These are phyloP conservation scores for Isoetes taiwanensis DNA, from an alignment of 75 land plant genomes.

Conservation along the genomic window DNA sequence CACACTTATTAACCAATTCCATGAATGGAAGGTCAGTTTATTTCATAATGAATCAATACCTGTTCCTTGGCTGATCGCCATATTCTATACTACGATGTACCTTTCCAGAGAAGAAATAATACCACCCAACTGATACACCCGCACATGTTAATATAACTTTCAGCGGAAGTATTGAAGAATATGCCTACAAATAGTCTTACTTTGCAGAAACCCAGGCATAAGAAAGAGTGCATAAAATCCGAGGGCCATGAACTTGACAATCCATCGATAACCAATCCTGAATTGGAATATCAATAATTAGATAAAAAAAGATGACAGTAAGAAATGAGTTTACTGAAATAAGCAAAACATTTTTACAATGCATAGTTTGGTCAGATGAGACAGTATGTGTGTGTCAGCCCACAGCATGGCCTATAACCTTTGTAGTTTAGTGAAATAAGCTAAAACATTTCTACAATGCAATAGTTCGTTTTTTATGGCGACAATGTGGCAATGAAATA, in stretches of 20 bases:
- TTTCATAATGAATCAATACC: slow-evolving; percentile 29
- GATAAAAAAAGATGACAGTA: neutral
- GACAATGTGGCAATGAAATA: too few relatives aligned
- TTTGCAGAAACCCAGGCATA: slow-evolving; percentile 86
- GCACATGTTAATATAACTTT: neutral
- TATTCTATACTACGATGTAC: slow-evolving; percentile 68
- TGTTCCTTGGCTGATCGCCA: slow-evolving; percentile 85
- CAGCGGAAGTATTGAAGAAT: neutral
- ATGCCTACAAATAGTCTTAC: slow-evolving; percentile 12
- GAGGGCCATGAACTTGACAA: slow-evolving; percentile 53
- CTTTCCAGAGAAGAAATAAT: slow-evolving; percentile 62
- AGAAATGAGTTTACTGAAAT: neutral
- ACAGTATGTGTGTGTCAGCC: too few relatives aligned
- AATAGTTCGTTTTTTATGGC: too few relatives aligned
- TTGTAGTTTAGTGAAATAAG: too few relatives aligned
- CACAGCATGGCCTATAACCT: too few relatives aligned
- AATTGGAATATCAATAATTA: slow-evolving; percentile 8
- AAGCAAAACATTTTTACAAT: too few relatives aligned
- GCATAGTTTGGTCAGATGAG: too few relatives aligned
- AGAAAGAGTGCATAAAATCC: slow-evolving; percentile 62
- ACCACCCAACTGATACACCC: slow-evolving; percentile 57
- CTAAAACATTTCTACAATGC: too few relatives aligned
- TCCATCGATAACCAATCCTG: slow-evolving; percentile 93
- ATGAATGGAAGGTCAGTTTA: neutral
- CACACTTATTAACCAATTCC: neutral